phyloP scores from a whole-genome alignment of 805 yeast genomes.

The Monosporozyma siamensis region DNA sequence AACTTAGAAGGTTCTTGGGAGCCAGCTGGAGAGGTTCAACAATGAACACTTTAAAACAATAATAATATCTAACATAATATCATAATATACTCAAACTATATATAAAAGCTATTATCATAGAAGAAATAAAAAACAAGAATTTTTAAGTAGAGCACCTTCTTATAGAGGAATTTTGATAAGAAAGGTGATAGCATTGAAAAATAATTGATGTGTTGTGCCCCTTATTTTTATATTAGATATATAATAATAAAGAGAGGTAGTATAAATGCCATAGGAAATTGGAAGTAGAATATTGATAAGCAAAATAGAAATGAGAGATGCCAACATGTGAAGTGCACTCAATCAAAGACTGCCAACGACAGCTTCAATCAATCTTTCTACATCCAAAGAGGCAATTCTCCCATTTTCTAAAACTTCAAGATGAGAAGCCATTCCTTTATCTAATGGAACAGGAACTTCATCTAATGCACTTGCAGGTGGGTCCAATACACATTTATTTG shows the following conservation, averaged over 20 bases:
- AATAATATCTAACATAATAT: not conserved
- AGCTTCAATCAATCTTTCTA: slow-evolving; percentile 57
- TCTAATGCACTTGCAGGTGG: slow-evolving; percentile 60
- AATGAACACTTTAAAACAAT: slow-evolving; percentile 32
- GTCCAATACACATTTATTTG: slow-evolving; percentile 69
- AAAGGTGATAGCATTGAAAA: too few relatives aligned
- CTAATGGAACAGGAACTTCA: slow-evolving; percentile 41
- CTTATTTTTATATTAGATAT: too few relatives aligned
- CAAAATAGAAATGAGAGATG: not conserved
- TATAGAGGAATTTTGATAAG: too few relatives aligned
- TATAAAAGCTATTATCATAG: too few relatives aligned
- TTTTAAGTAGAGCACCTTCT: too few relatives aligned
- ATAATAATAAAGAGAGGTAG: too few relatives aligned
- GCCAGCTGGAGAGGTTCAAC: slow-evolving; percentile 91
- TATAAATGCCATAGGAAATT: not conserved
- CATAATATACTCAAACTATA: slow-evolving; percentile 1
- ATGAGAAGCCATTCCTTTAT: slow-evolving; percentile 78
- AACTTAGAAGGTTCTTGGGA: slow-evolving; percentile 91
- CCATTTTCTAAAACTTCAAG: slow-evolving; percentile 87
- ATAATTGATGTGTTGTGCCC: too few relatives aligned
- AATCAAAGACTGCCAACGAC: slow-evolving; percentile 38
- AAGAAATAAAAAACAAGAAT: too few relatives aligned
- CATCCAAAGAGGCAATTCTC: slow-evolving; percentile 69
- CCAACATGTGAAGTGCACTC: not conserved
- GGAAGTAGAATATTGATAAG: too few relatives aligned